phyloP scores from a whole-genome alignment of 2,329 filamentous ascomycete genomes.

The Parastagonospora nodorum region DNA sequence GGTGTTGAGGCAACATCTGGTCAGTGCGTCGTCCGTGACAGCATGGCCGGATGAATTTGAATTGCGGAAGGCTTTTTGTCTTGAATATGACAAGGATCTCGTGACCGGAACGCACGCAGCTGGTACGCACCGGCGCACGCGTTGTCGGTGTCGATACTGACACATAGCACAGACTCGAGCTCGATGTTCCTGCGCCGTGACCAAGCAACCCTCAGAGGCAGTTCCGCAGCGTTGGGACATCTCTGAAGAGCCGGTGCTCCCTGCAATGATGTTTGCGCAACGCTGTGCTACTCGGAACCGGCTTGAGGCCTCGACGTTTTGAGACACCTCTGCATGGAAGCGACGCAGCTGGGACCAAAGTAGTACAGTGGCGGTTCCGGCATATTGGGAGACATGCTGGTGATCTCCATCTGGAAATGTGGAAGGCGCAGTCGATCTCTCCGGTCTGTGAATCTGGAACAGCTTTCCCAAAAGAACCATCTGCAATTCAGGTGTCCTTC shows the following conservation, averaged over 20 bases:
- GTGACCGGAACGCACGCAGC: background rate
- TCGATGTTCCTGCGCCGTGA: background rate
- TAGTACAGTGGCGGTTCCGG: conserved; percentile 16
- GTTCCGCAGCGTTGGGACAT: conserved; percentile 1
- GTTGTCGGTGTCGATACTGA: background rate
- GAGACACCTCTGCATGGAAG: conserved; percentile 22
- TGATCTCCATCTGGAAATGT: conserved; percentile 16
- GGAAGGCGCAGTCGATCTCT: conserved; percentile 8
- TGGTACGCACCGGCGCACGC: background rate
- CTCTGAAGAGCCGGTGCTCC: conserved; percentile 7
- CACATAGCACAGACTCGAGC: conserved; percentile 8
- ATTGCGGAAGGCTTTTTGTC: too few species aligned
- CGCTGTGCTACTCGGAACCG: conserved; percentile 15
- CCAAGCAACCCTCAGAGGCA: background rate
- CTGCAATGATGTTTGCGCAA: conserved; percentile 24
- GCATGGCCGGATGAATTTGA: too few species aligned
- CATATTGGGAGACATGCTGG: conserved; percentile 18
- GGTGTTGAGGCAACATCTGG: too few species aligned
- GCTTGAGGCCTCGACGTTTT: conserved; percentile 17
- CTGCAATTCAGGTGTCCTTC: background rate
- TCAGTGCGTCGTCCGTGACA: too few species aligned
- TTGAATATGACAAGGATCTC: too few species aligned
- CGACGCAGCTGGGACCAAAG: conserved; percentile 9
- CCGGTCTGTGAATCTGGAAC: conserved; percentile 19
- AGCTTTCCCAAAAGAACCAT: conserved; percentile 1